These are phyloP conservation scores for Blastocladiella britannica DNA, from an alignment of 192 early-diverging fungal genomes.

Conservation along the genomic window DNA sequence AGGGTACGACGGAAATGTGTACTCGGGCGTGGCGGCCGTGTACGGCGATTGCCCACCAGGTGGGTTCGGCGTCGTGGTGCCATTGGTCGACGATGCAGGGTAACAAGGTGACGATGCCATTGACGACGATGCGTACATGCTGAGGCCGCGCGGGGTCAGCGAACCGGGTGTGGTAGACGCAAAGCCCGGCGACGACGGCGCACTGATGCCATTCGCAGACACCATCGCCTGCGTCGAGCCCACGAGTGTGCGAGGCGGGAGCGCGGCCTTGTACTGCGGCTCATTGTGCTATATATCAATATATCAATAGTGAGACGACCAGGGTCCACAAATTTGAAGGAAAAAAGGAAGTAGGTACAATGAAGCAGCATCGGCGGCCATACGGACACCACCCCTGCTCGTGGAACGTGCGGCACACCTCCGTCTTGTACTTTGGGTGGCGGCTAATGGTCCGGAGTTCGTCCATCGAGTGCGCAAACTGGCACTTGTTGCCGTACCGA, in stretches of 20 bases:
- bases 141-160: too few species aligned
- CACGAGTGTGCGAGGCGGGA: too few species aligned
- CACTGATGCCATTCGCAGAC: too few species aligned
- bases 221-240: too few species aligned
- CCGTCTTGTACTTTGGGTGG: slow-evolving; percentile 88
- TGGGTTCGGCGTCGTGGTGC: background rate
- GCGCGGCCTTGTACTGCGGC: too few species aligned
- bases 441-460: slow-evolving; percentile 65
- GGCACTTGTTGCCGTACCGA: slow-evolving; percentile 61
- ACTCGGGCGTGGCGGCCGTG: background rate
- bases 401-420: slow-evolving; percentile 79
- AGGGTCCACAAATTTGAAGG: background rate
- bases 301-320: too few species aligned
- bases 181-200: too few species aligned
- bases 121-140: too few species aligned
- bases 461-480: slow-evolving; percentile 67
- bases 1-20: background rate
- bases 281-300: too few species aligned
- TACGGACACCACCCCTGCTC: slow-evolving; percentile 77
- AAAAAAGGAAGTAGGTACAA: slow-evolving; percentile 32
- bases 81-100: too few species aligned
- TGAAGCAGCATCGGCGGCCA: slow-evolving; percentile 86
- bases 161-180: too few species aligned
- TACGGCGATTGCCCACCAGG: background rate
- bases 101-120: too few species aligned